Percentiles rank a stretch among this genome's conserved stretches.
These are phyloP conservation scores for Claviceps citrina DNA, from an alignment of 2,329 filamentous ascomycete species.

Conservation along the genomic window DNA sequence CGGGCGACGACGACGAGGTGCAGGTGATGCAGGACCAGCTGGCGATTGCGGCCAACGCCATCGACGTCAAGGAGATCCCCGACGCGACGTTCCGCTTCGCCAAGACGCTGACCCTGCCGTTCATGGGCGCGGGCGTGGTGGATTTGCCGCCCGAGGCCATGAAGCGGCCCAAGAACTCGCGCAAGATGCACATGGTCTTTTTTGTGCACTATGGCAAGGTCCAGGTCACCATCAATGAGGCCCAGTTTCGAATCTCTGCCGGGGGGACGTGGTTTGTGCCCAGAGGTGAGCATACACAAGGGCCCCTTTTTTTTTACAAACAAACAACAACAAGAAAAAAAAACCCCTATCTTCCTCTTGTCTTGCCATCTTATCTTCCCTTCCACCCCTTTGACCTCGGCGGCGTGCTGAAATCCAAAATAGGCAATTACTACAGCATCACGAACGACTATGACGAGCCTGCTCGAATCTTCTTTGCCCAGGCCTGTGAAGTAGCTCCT, in stretches of 20 bases:
- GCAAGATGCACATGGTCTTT: slow-evolving; percentile 95
- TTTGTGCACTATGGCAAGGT: slow-evolving; percentile 78
- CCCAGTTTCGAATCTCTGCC: slow-evolving; percentile 65
- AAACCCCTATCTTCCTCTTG: no score
- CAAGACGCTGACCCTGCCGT: slow-evolving; percentile 70
- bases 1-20: slow-evolving; percentile 37
- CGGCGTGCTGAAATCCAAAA: background rate
- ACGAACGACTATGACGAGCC: slow-evolving; percentile 58
- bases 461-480: slow-evolving; percentile 79
- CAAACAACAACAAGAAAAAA: no score
- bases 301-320: background rate
- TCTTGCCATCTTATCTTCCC: background rate
- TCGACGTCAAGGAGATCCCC: slow-evolving; percentile 42
- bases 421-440: slow-evolving; percentile 90
- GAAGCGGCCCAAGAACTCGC: slow-evolving; percentile 81
- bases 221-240: slow-evolving; percentile 60
- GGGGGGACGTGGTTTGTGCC: slow-evolving; percentile 92
- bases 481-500: slow-evolving; percentile 50
- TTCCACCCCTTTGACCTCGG: background rate
- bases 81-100: slow-evolving; percentile 70
- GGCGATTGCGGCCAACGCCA: slow-evolving; percentile 39
- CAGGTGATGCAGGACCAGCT: slow-evolving; percentile 39
- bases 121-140: slow-evolving; percentile 80
- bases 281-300: slow-evolving; percentile 66
- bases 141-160: slow-evolving; percentile 70